These are phyloP conservation scores for Fusarium sp. DNA, from an alignment of 2,329 filamentous ascomycete genomes.

Conservation along the genomic window DNA sequence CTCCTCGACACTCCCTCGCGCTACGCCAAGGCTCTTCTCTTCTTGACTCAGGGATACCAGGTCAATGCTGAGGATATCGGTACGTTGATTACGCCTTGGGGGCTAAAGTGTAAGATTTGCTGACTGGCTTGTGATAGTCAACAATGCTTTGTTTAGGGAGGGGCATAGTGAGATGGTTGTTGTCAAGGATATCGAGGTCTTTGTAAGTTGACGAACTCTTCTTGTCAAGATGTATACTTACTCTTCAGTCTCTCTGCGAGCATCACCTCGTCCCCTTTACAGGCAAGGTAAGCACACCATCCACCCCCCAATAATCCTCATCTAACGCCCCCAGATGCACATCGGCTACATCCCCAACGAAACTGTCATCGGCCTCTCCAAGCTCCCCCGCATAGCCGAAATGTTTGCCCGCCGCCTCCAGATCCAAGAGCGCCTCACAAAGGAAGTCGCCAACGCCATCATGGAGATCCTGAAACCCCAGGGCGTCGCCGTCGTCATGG, in stretches of 20 bases:
- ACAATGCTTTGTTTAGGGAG: conserved; percentile 94
- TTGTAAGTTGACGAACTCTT: conserved; percentile 11
- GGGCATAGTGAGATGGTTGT: conserved; percentile 98
- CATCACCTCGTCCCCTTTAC: conserved; percentile 97
- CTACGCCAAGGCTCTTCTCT: conserved; percentile 95
- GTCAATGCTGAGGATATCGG: conserved; percentile 89
- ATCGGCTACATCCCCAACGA: conserved; percentile 96
- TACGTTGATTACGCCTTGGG: not conserved
- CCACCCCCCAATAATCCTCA: not conserved
- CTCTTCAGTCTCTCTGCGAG: conserved; percentile 82
- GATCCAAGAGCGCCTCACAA: conserved; percentile 95
- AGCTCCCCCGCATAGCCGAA: conserved; percentile 93
- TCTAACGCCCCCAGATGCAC: conserved; percentile 77
- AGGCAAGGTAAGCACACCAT: conserved; percentile 75
- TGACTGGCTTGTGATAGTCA: conserved; percentile 59
- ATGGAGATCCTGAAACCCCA: conserved; percentile 93
- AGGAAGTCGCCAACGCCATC: conserved; percentile 93
- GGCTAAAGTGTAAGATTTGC: not conserved
- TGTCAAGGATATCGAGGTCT: conserved; percentile 96
- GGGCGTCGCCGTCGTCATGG: conserved; percentile 97
- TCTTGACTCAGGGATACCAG: conserved; percentile 97
- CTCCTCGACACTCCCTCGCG: conserved; percentile 79
- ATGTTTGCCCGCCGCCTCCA: conserved; percentile 96
- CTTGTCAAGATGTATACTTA: not conserved
- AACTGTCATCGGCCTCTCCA: conserved; percentile 93